Base-by-base conservation (phyloP, 148 eudicot species). In the Agrostemma githago region DNA sequence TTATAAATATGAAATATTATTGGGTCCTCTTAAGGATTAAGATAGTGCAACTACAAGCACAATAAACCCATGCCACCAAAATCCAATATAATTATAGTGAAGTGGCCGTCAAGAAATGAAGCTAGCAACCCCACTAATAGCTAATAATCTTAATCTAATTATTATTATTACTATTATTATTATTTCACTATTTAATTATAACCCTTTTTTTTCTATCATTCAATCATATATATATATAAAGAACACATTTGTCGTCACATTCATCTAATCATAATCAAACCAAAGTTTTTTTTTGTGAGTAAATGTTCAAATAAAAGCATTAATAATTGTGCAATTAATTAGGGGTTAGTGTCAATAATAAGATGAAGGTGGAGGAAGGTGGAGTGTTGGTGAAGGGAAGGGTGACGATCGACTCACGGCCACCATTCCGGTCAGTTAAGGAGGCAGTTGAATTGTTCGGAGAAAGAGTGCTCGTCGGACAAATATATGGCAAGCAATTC, bases 61-160 rank as follows among this genome's bases (percentile, higher is more conserved):
- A 84, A 62, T 26, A 26, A 26, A 26, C 34, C 34, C 34, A 26
- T 26, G 34, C n/a, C 39, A 84, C 78, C 82, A 65, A 82, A 88
- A 89, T 89, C 56, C 56, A 51, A 51, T 51, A 79, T 77, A 86
- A 79, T 59, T 80, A 79, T 16, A 85, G 98, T 93, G 88, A 84
- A 93, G 90, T 93, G 86, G 83, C 87, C 84, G 98, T 90, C 76
- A 93, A 93, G 98, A 86, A 83, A 92, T 82, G 71, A 76, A 79
- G 72, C 82, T 26, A 26, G 34, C 43, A 72, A 82, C 54, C 17
- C 81, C 77, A 74, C 74, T 76, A 61, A 62, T 21, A 15, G 4
- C 20, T 66, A 75, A 66, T 68, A 19, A 26, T 26, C 34, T 26
- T 26, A 0, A 26, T 26, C 34, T 26, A 26, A 26, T 26, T 26